Conservation (phyloP, 78 protist genomes). For the Tieghemostelium lacteum region DNA sequence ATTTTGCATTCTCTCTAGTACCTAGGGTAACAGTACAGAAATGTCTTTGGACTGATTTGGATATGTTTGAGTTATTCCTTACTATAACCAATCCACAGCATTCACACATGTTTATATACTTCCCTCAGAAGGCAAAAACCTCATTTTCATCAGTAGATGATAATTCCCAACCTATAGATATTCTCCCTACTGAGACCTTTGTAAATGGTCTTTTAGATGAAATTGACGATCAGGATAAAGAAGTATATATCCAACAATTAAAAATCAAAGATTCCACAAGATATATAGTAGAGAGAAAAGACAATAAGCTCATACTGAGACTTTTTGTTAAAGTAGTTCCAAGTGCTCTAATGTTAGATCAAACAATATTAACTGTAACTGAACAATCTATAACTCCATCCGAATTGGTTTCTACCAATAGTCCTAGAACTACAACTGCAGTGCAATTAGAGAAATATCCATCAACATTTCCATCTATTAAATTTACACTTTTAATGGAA, state of each 20-base stretch:
- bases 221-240: constrained; percentile 31
- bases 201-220: constrained; percentile 37
- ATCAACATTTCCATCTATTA: neutral
- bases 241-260: constrained; percentile 7
- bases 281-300: constrained; percentile 34
- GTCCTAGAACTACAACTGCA: neutral
- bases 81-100: constrained; percentile 41
- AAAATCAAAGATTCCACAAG: constrained; percentile 5
- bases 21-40: constrained; percentile 6
- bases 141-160: constrained; percentile 38
- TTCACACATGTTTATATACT: constrained; percentile 8
- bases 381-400: neutral
- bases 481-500: neutral
- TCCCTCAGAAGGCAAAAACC: constrained; percentile 4
- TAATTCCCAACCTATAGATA: constrained; percentile 14
- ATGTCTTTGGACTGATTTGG: constrained; percentile 21
- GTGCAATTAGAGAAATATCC: neutral
- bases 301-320: constrained; percentile 22
- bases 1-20: constrained; percentile 46
- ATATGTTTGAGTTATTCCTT: constrained; percentile 7
- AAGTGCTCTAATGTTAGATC: too few species aligned
- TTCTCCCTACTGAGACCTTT: constrained; percentile 11
- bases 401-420: too few species aligned
- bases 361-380: neutral
- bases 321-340: constrained; percentile 45